phyloP scores from a whole-genome alignment of 768 basidiomycete genomes.

The Trametes elegans region DNA sequence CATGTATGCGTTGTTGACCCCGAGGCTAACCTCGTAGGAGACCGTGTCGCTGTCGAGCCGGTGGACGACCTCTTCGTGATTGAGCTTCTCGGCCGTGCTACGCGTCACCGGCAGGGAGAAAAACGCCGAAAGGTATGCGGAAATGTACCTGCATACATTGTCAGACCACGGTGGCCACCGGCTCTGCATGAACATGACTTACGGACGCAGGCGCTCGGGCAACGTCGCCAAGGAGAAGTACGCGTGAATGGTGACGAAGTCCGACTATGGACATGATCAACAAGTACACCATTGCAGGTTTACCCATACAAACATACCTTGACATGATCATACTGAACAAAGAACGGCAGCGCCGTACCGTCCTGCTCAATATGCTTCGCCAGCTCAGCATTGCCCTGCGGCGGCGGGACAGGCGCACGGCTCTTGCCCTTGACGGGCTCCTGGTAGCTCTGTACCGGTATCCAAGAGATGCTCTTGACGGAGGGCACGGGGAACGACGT shows the following conservation, averaged over 20 bases:
- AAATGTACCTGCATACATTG: conserved; percentile 56
- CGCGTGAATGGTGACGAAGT: conserved; percentile 82
- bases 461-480: conserved; percentile 90
- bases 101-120: conserved; percentile 84
- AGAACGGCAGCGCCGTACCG: conserved; percentile 72
- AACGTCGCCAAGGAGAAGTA: conserved; percentile 75
- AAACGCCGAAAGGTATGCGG: conserved; percentile 77
- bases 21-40: conserved; percentile 72
- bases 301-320: conserved; percentile 46
- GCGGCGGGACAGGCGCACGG: conserved; percentile 26
- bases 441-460: conserved; percentile 68
- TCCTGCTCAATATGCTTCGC: conserved; percentile 66
- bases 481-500: conserved; percentile 88
- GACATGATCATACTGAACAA: conserved; percentile 92
- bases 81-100: conserved; percentile 63
- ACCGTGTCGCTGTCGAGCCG: conserved; percentile 90
- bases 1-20: conserved; percentile 58
- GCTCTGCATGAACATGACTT: conserved; percentile 27
- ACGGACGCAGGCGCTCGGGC: conserved; percentile 76
- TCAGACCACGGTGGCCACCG: not conserved
- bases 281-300: not conserved
- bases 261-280: conserved; percentile 48
- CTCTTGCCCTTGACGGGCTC: conserved; percentile 55
- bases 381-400: conserved; percentile 42
- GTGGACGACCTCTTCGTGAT: conserved; percentile 90